Conservation (phyloP, 257 asterid genomes). For the Solanum piurae region DNA sequence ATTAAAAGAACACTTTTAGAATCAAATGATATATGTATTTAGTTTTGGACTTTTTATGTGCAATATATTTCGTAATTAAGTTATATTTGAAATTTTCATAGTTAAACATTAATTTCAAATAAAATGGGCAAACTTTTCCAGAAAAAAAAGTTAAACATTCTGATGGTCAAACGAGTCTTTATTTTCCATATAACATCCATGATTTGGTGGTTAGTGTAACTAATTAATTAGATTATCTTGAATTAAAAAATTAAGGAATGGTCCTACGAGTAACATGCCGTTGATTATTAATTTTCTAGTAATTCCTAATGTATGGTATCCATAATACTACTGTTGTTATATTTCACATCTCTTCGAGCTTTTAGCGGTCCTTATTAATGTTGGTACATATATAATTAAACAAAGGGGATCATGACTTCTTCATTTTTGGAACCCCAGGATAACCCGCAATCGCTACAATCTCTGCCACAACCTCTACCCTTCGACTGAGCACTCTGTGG, state of each 20-base stretch:
- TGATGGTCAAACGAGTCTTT: not conserved
- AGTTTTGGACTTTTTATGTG: not conserved
- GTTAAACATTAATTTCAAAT: too few relatives aligned
- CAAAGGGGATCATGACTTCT: not conserved
- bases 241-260: not conserved
- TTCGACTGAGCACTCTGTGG: too few relatives aligned
- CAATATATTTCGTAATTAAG: too few relatives aligned
- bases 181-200: not conserved
- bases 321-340: not conserved
- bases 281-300: not conserved
- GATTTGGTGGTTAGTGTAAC: not conserved
- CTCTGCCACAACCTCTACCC: too few relatives aligned
- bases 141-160: too few relatives aligned
- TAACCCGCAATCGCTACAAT: too few relatives aligned
- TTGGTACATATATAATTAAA: not conserved
- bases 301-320: not conserved
- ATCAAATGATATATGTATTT: too few relatives aligned
- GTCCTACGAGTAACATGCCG: not conserved
- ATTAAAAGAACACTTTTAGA: too few relatives aligned
- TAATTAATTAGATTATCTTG: not conserved
- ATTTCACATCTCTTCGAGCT: not conserved
- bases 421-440: too few relatives aligned
- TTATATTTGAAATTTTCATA: too few relatives aligned
- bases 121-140: not conserved
- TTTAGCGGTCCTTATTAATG: not conserved